Evolutionary conservation across 345 rosid species (phyloP).

Genomic region (Corchorus olitorius): DNA sequence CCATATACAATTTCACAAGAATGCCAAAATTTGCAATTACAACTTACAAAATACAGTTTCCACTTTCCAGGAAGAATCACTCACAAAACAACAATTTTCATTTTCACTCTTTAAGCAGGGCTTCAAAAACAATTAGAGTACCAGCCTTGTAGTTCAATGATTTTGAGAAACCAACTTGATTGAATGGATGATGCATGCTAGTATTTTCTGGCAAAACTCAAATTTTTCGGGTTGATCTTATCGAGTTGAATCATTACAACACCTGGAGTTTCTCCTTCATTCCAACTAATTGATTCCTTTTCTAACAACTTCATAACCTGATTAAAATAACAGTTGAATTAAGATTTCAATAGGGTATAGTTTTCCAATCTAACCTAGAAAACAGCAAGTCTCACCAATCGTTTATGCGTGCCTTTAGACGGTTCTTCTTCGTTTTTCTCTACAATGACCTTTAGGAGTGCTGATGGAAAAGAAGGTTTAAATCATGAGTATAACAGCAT

Average conservation of each 20-base stretch:
- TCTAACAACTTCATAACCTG: slow-evolving; percentile 54
- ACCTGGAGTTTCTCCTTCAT: slow-evolving; percentile 43
- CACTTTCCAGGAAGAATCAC: background rate
- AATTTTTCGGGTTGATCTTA: slow-evolving; percentile 36
- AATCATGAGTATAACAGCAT: slow-evolving; percentile 3
- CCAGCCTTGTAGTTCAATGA: background rate
- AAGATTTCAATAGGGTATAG: background rate
- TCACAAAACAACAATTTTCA: background rate
- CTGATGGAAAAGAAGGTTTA: slow-evolving; percentile 26
- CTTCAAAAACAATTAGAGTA: background rate
- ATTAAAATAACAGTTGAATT: background rate
- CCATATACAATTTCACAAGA: background rate
- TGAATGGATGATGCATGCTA: slow-evolving; percentile 16
- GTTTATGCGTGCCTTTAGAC: slow-evolving; percentile 48
- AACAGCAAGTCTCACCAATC: slow-evolving; percentile 37
- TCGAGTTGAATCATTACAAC: slow-evolving; percentile 42
- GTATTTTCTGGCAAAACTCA: slow-evolving; percentile 45
- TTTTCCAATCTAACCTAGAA: background rate
- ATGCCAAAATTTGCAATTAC: background rate
- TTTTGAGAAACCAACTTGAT: slow-evolving; percentile 17
- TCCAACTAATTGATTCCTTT: slow-evolving; percentile 55
- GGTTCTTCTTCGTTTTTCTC: slow-evolving; percentile 39
- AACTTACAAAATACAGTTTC: background rate
- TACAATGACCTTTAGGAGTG: slow-evolving; percentile 51
- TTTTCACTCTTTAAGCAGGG: background rate